Percentiles rank a stretch among this genome's conserved stretches.
phyloP scores from a whole-genome alignment of 768 basidiomycete genomes.

The Kwoniella dendrophila region DNA sequence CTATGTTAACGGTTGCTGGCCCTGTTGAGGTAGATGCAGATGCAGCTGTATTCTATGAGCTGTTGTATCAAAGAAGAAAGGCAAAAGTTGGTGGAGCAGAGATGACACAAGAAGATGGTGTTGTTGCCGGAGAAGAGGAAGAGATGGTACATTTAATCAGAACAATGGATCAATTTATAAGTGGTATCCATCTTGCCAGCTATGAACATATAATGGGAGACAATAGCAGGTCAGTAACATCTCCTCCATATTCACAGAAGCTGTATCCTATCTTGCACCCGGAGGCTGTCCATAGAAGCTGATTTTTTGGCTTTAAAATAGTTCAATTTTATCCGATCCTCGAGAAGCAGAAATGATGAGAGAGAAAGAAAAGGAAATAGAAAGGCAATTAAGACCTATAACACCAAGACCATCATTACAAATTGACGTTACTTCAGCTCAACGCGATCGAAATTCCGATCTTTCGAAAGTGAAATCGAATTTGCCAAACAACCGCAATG shows the following conservation, averaged over 20 bases:
- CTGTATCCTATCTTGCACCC: background rate
- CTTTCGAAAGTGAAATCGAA: background rate
- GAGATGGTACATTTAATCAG: slow-evolving; percentile 7
- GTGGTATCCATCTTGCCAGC: slow-evolving; percentile 3
- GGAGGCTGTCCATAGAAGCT: background rate
- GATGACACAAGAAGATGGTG: slow-evolving; percentile 6
- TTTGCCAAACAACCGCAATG: too few species aligned
- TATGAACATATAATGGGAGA: slow-evolving; percentile 8
- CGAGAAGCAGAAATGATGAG: background rate
- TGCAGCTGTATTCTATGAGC: slow-evolving; percentile 21
- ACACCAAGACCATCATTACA: slow-evolving; percentile 7
- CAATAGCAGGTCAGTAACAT: slow-evolving; percentile 3
- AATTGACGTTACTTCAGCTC: slow-evolving; percentile 10
- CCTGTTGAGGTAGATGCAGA: slow-evolving; percentile 23
- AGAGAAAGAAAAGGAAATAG: too few species aligned
- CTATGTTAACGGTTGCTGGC: slow-evolving; percentile 21
- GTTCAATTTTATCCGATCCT: slow-evolving; percentile 6
- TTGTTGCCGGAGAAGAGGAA: slow-evolving; percentile 11
- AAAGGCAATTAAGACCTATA: background rate
- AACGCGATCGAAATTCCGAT: slow-evolving; percentile 5
- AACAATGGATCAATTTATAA: slow-evolving; percentile 12
- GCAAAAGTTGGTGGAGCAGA: slow-evolving; percentile 7
- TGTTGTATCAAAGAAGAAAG: slow-evolving; percentile 17
- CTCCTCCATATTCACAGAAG: background rate
- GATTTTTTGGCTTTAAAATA: background rate